Percentiles rank a stretch among this genome's conserved stretches.
Conservation (phyloP, 179 eudicot species). For the Spergularia azorica region DNA sequence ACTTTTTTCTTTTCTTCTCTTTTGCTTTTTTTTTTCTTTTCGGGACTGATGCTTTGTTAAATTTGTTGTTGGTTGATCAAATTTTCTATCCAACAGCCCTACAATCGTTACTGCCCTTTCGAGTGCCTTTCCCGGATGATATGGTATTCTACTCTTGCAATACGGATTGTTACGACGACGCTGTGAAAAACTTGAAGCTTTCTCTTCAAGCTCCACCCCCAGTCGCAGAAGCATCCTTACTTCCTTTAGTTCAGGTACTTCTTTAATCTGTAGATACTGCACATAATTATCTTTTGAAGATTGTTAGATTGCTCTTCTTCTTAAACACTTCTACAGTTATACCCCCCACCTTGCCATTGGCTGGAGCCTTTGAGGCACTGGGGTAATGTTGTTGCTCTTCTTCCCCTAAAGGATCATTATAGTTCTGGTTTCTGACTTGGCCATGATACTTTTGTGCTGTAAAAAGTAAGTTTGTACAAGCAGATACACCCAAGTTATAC, state of each 20-base stretch:
- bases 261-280: background rate
- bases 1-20: background rate
- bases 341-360: no score
- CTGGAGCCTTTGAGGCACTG: no score
- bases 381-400: no score
- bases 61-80: background rate
- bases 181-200: conserved; percentile 61
- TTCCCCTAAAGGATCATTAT: background rate
- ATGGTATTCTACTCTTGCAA: conserved; percentile 41
- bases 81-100: conserved; percentile 41
- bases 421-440: background rate
- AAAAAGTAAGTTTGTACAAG: background rate
- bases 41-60: background rate
- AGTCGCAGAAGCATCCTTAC: conserved; percentile 70
- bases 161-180: conserved; percentile 50
- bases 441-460: background rate
- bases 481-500: background rate
- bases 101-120: conserved; percentile 64
- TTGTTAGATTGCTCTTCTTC: no score
- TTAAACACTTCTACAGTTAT: no score
- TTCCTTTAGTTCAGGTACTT: conserved; percentile 78
- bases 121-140: conserved; percentile 42
- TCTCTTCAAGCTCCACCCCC: conserved; percentile 71
- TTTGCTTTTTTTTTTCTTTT: conserved; percentile 5
- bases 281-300: no score